Base-by-base conservation (phyloP, 1,139 yeast species). In the Candida pseudoviswanathii region DNA sequence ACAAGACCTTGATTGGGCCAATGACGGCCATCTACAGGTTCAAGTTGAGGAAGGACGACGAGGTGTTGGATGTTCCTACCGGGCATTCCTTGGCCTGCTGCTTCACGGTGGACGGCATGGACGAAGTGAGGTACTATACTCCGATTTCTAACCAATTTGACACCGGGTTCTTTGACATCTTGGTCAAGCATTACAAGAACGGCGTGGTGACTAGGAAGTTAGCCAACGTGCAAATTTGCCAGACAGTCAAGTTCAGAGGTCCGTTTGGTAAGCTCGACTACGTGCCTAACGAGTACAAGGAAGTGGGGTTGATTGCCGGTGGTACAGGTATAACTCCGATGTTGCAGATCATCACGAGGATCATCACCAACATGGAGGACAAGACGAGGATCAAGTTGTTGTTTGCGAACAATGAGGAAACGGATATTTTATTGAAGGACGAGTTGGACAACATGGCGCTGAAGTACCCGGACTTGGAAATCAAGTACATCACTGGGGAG, bases 281-380 rank as follows among this genome's bases (percentile, higher is more conserved):
- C 64, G 63, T 66, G 33, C 65, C 83, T 25, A 85, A 85, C 61
- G 78, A 81, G 74, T 84, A 83, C 41, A 78, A 78, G 52, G 80
- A 82, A 51, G 75, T 87, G 54, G 85, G 84, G 10, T 76, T 87
- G 70, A 75, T 87, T 57, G 92, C 92, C n/a, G 94, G 92, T 58
- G 94, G 94, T 11, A 82, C 91, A 0, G 94, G 94, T 48, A 85
- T 87, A 52, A 86, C 95, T 10, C 94, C 95, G 25, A 82, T 86
- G 60, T 73, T 87, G 54, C 91, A 87, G 63, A 86, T 87, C 10
- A 70, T 82, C 48, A 81, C 85, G 37, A 71, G 80, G 43, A 81
- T 83, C 48, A 81, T 86, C 52, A 86, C 91, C 29, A 82, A 85
- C 39, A 84, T 89, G 6, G 82, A 78, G 48, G 92, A 86, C 63